Conservation (phyloP, 306 rosid species). For the Ormosia emarginata region DNA sequence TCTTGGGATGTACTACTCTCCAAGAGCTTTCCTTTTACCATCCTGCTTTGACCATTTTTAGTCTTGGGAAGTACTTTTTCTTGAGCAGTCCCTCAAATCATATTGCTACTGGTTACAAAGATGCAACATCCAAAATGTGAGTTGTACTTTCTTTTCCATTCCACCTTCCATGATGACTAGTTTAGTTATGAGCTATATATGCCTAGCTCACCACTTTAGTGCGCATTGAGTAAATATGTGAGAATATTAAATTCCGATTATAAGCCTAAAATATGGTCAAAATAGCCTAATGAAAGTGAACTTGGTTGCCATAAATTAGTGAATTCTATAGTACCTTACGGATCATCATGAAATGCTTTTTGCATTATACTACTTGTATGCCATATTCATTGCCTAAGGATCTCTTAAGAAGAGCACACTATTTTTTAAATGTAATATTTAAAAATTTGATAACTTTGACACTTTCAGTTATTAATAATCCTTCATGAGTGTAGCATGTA, state of each 20-base stretch:
- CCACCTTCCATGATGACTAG: neutral
- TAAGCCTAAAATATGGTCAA: too few relatives aligned
- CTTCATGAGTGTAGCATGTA: too few relatives aligned
- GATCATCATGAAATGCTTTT: too few relatives aligned
- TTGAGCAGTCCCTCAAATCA: constrained; percentile 32
- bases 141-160: neutral
- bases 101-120: constrained; percentile 27
- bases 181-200: neutral
- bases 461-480: too few relatives aligned
- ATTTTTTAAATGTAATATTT: too few relatives aligned
- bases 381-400: too few relatives aligned
- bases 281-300: too few relatives aligned
- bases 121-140: constrained; percentile 59
- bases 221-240: neutral
- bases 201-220: neutral
- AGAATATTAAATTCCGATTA: neutral
- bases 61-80: constrained; percentile 7
- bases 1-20: neutral
- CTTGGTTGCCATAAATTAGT: too few relatives aligned
- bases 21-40: neutral
- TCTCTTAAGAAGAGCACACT: too few relatives aligned
- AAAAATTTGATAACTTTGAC: too few relatives aligned
- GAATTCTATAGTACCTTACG: too few relatives aligned
- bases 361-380: too few relatives aligned
- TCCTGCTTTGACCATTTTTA: constrained; percentile 12